Percentiles rank a stretch among this genome's conserved stretches.
Conservation (phyloP, 2,329 filamentous ascomycete genomes). For the Trichoderma sp. region DNA sequence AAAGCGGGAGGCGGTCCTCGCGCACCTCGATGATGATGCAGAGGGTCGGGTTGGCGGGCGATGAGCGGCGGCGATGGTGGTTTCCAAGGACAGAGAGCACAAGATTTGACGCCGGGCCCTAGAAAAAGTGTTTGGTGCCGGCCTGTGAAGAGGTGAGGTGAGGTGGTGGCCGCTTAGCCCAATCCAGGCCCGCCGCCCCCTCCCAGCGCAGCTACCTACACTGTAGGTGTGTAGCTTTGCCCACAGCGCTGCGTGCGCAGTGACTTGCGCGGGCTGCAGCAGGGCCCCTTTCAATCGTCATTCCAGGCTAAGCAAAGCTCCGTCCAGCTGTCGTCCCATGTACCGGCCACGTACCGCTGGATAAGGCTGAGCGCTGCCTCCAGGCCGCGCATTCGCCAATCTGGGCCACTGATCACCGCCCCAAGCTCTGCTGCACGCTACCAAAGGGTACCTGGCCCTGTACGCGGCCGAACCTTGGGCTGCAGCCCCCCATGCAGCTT, state of each 20-base stretch:
- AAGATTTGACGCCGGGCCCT: slow-evolving; percentile 35
- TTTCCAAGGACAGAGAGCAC: slow-evolving; percentile 27
- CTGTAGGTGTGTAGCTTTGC: neutral
- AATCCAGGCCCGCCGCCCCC: slow-evolving; percentile 21
- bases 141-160: slow-evolving; percentile 23
- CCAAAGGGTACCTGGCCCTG: neutral
- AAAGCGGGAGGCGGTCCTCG: slow-evolving; percentile 22
- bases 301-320: slow-evolving; percentile 11
- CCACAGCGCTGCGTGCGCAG: neutral
- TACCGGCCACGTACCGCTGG: neutral
- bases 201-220: neutral
- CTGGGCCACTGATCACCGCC: neutral
- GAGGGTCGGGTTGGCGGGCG: slow-evolving; percentile 23
- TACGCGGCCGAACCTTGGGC: neutral
- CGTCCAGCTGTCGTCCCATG: slow-evolving; percentile 1
- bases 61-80: slow-evolving; percentile 35
- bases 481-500: neutral
- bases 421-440: neutral
- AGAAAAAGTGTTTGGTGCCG: slow-evolving; percentile 26
- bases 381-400: neutral
- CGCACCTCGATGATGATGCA: slow-evolving; percentile 26
- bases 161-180: slow-evolving; percentile 24
- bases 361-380: neutral
- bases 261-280: slow-evolving; percentile 16
- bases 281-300: slow-evolving; percentile 13